Evolutionary conservation across 2,329 filamentous ascomycete species (phyloP).

Genomic region (Paracoccidioides lutzii): DNA sequence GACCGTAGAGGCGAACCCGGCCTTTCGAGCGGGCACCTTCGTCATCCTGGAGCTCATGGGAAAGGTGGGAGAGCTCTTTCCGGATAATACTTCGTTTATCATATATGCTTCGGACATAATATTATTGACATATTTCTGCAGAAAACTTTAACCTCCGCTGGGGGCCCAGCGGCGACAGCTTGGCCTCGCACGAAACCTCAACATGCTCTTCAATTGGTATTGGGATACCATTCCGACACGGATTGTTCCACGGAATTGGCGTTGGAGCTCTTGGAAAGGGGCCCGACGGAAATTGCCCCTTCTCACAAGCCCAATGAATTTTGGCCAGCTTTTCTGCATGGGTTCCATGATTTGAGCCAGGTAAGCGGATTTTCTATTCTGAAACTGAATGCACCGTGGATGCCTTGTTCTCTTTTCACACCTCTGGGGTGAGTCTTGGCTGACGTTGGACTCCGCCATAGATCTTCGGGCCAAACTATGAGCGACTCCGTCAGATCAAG

Average conservation of each 20-base stretch:
- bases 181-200: neutral
- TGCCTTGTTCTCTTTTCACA: too few relatives aligned
- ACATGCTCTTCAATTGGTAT: neutral
- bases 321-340: neutral
- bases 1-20: neutral
- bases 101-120: too few relatives aligned
- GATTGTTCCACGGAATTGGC: neutral
- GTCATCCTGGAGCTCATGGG: neutral
- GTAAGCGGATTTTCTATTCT: neutral
- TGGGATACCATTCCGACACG: neutral
- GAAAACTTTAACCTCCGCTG: neutral
- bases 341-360: neutral
- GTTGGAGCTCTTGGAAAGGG: neutral
- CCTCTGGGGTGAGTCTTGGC: neutral
- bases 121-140: neutral
- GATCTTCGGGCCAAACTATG: slow-evolving; percentile 30
- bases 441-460: neutral
- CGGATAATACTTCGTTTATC: neutral
- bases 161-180: neutral
- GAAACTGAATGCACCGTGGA: too few relatives aligned
- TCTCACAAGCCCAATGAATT: neutral
- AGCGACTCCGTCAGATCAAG: slow-evolving; percentile 24
- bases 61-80: neutral
- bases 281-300: neutral
- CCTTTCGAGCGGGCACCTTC: neutral